These are phyloP conservation scores for Pythium insidiosum DNA, from an alignment of 352 stramenopile species.

Conservation along the genomic window DNA sequence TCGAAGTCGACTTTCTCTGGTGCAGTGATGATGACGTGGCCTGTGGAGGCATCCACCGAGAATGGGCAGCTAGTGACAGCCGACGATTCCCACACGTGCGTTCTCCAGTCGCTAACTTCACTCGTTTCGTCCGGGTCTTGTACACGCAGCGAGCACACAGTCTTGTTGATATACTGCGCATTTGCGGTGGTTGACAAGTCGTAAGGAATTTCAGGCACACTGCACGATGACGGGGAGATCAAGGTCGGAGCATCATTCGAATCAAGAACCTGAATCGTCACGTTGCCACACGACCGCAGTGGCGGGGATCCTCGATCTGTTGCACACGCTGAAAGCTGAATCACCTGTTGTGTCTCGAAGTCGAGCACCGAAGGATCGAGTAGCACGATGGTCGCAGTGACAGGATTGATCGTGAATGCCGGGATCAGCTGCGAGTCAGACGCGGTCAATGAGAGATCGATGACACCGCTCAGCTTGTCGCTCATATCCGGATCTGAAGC, in stretches of 20 bases:
- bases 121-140: slow-evolving; percentile 12
- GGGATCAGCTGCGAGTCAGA: not conserved
- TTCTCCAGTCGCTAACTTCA: slow-evolving; percentile 3
- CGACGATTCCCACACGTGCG: slow-evolving; percentile 12
- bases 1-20: slow-evolving; percentile 15
- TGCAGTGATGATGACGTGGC: slow-evolving; percentile 8
- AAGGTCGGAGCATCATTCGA: slow-evolving; percentile 17
- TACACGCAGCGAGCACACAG: slow-evolving; percentile 11
- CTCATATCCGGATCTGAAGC: slow-evolving; percentile 18
- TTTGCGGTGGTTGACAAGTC: not conserved
- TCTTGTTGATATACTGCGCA: not conserved
- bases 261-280: slow-evolving; percentile 15
- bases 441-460: too few species aligned
- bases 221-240: slow-evolving; percentile 9
- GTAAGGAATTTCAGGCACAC: slow-evolving; percentile 13
- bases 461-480: too few species aligned
- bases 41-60: not conserved
- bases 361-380: slow-evolving; percentile 2
- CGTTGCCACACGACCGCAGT: slow-evolving; percentile 7
- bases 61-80: slow-evolving; percentile 6
- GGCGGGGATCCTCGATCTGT: slow-evolving; percentile 10
- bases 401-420: slow-evolving; percentile 13
- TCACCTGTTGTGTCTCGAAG: slow-evolving; percentile 1
- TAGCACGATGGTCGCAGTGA: slow-evolving; percentile 7
- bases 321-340: slow-evolving; percentile 3